Base-by-base conservation (phyloP, 768 basidiomycete genomes). In the Pleurotus sapidus region DNA sequence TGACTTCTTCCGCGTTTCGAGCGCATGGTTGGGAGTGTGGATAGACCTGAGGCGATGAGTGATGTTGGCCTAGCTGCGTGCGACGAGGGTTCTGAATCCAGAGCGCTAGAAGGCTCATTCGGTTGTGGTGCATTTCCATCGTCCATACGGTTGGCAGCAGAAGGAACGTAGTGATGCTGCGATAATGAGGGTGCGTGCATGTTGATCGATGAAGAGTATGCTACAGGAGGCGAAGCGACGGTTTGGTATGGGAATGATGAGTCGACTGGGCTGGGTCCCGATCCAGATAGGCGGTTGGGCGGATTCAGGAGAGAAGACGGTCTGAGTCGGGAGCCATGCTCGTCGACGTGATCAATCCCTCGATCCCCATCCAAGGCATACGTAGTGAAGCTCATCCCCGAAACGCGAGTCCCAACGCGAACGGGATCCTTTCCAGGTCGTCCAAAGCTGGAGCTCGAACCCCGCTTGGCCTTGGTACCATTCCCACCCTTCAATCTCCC, bases 281-380 rank as follows among this genome's bases (percentile, higher is more conserved):
- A 14, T 0, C 12, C 23, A 25, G 51, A 20, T 2, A 34, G 30
- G 30, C 30, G 30, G 27, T 53, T 39, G 20, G 51, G 37, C 1
- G 51, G 51, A 40, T 53, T 53, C 51, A 53, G 42, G 17, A 53
- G 39, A 30, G 51, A 53, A 20, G 51, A 53, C 14, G 51, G 51
- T 4, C 51, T 30, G 27, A 53, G 20, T 11, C 39, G n/a, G 1
- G 27, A 30, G 27, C 51, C 51, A 40, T n/a, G 37, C 8, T 40
- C 51, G 20, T 24, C 51, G 23, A 20, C 37, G 7, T 42, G 34
- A 15, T 25, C 2, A 20, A n/a, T 1, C 5, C 20, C 24, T 1
- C 49, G 11, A 0, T 49, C 49, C 14, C 49, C 18, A 38, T 49
- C 49, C 3, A 34, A 4, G 12, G 49, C 27, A 6, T 24, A 37